Percentiles rank a stretch among this genome's conserved stretches.
Evolutionary conservation across 306 rosid genomes (phyloP).

Genomic region (Cucurbita argyrosperma): DNA sequence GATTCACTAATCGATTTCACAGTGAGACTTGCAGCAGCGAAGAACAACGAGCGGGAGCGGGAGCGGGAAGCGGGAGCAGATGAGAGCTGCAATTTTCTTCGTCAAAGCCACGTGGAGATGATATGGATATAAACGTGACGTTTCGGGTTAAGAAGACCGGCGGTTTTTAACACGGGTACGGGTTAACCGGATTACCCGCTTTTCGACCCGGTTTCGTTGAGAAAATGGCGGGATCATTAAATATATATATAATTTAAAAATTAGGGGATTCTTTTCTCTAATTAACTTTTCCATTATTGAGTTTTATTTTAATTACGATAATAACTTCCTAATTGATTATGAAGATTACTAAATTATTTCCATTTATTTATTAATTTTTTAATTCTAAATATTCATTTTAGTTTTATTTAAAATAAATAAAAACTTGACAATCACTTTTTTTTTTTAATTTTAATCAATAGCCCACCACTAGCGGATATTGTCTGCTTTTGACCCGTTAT

Average conservation of each 20-base stretch:
- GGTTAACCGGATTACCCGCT: neutral
- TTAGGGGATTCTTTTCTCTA: neutral
- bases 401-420: too few relatives aligned
- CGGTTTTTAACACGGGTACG: neutral
- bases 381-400: too few relatives aligned
- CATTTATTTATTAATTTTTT: too few relatives aligned
- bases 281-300: neutral
- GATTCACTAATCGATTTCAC: constrained; percentile 2
- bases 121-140: constrained; percentile 49
- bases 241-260: too few relatives aligned
- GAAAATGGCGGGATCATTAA: neutral
- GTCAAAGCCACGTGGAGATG: constrained; percentile 47
- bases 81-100: constrained; percentile 10
- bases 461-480: too few relatives aligned
- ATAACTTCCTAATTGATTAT: too few relatives aligned
- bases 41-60: neutral
- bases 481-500: too few relatives aligned
- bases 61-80: neutral
- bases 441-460: too few relatives aligned
- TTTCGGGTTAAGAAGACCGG: neutral
- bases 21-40: constrained; percentile 10
- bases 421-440: too few relatives aligned
- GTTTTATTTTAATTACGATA: neutral
- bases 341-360: too few relatives aligned
- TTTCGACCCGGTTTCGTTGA: neutral